Base-by-base conservation (phyloP, 495 filamentous ascomycete genomes). In the Hyaloscypha variabilis region DNA sequence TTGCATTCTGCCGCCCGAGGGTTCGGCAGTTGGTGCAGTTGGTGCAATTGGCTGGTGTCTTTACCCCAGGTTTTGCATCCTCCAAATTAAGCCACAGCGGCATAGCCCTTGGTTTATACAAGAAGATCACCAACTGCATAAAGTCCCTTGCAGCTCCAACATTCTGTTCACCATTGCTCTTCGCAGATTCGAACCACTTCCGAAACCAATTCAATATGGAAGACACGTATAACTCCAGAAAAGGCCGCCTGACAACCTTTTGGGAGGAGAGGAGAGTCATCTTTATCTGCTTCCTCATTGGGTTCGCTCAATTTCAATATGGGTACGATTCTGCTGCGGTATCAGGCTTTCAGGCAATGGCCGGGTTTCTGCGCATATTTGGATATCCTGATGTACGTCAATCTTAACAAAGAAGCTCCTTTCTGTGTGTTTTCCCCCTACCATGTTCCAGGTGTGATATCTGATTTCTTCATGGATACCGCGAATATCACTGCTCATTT, bases 291-390 rank as follows among this genome's bases (percentile, higher is more conserved):
- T 76, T 68, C 46, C 36, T 77, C n/a, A 69, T 75, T 6, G 74
- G 73, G 17, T 39, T 78, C n/a, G 76, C 72, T 3, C 75, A 71
- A 46, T 75, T 80, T 71, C 79, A 80, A 51, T 79, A 82, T 52
- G 78, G 79, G 13, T 72, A 77, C 53, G 79, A 82, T 70, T 75
- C 72, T 14, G 74, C 75, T 2, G 77, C 77, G 8, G 73, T 81
- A 11, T 75, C 74, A 0, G 76, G 74, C 1, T 71, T 80, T 42
- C 79, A 82, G 60, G 73, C 71, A 26, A 81, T 82, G 78, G 75
- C 75, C 1, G 81, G 79, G 6, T 83, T 83, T 62, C 72, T 82
- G 6, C 67, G 71, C 50, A 73, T 83, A 13, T 82, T 76, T 62
- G 80, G 80, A 6, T 82, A 81, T 65, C 67, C 72, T 42, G 72